Evolutionary conservation across 192 early-diverging fungal species (phyloP).

Genomic region (Backusella luteola): DNA sequence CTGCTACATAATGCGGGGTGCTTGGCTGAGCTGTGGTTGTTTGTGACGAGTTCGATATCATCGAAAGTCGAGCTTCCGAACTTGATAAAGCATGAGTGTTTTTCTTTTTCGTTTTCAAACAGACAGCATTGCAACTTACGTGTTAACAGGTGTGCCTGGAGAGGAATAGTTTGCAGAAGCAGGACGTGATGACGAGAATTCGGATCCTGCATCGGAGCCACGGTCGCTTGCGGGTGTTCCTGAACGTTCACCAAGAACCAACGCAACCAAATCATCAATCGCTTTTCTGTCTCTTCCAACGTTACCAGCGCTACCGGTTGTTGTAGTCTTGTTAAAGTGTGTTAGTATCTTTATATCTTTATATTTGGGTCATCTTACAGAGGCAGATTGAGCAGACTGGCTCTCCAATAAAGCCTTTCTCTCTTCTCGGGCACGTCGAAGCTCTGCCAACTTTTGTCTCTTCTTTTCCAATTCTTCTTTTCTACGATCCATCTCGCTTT

Average conservation of each 20-base stretch:
- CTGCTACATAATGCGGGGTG: constrained; percentile 44
- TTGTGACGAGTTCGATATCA: constrained; percentile 17
- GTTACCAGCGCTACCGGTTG: not conserved
- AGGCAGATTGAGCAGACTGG: constrained; percentile 27
- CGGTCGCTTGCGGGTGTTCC: constrained; percentile 42
- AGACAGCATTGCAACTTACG: constrained; percentile 1
- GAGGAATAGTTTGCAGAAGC: constrained; percentile 32
- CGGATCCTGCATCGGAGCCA: constrained; percentile 44
- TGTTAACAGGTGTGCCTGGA: constrained; percentile 29
- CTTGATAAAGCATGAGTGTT: not conserved
- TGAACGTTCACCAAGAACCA: constrained; percentile 73
- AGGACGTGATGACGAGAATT: constrained; percentile 43
- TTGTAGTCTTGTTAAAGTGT: not conserved
- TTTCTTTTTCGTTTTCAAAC: no score
- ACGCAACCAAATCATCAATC: constrained; percentile 85
- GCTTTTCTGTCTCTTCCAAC: constrained; percentile 54
- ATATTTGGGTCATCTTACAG: constrained; percentile 18
- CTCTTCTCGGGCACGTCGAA: constrained; percentile 79
- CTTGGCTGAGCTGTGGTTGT: not conserved
- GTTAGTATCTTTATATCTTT: not conserved
- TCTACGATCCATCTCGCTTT: constrained; percentile 58
- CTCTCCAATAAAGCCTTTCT: constrained; percentile 53
- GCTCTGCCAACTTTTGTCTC: constrained; percentile 85
- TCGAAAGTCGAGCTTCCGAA: constrained; percentile 1
- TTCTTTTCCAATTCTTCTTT: constrained; percentile 90